Percentiles rank a stretch among this genome's conserved stretches.
Conservation (phyloP, 1,284 basidiomycete species). For the Ganoderma lingzhi region DNA sequence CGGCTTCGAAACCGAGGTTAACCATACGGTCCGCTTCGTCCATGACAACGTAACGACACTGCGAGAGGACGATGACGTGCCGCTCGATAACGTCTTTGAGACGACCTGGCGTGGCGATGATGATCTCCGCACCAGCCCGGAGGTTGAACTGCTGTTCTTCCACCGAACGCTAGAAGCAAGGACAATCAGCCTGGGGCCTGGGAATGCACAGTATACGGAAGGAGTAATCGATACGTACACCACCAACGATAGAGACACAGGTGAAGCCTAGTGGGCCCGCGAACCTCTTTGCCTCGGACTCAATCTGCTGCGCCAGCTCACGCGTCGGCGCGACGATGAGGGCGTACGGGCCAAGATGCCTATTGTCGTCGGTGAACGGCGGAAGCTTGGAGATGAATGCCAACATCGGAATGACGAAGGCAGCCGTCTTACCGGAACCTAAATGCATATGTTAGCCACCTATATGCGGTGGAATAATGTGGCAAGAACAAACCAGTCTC, state of each 20-base stretch:
- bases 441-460: conserved; percentile 11
- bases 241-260: conserved; percentile 98
- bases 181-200: not conserved
- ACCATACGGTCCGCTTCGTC: conserved; percentile 99
- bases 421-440: conserved; percentile 99
- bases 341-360: conserved; percentile 93
- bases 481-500: conserved; percentile 77
- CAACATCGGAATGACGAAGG: conserved; percentile 98
- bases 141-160: conserved; percentile 98
- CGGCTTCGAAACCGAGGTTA: conserved; percentile 94
- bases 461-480: conserved; percentile 20
- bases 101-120: conserved; percentile 98
- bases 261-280: conserved; percentile 87
- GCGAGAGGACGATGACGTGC: conserved; percentile 92
- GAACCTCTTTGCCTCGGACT: conserved; percentile 92
- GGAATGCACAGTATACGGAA: conserved; percentile 17
- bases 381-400: conserved; percentile 91
- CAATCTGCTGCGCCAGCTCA: conserved; percentile 98
- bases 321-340: conserved; percentile 96
- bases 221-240: conserved; percentile 59
- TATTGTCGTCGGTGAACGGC: conserved; percentile 88
- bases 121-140: conserved; percentile 95
- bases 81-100: conserved; percentile 97
- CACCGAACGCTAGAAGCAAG: conserved; percentile 70
- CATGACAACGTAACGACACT: conserved; percentile 99